Base-by-base conservation (phyloP, 768 basidiomycete species). In the Pisolithus albus region DNA sequence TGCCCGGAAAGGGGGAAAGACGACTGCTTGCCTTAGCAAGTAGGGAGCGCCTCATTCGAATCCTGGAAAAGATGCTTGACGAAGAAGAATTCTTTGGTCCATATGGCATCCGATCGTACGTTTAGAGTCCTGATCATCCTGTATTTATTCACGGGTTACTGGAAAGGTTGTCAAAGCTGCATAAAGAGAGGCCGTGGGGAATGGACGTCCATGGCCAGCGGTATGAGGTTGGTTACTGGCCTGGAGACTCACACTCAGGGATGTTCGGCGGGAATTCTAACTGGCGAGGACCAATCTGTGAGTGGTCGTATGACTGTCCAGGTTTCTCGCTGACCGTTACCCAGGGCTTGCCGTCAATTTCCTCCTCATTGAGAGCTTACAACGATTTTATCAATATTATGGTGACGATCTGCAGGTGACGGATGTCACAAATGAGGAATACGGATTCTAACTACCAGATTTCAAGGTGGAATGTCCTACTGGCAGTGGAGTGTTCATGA, bases 251-350 rank as follows among this genome's bases (percentile, higher is more conserved):
- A 2, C 82, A 80, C 59, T 93, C 91, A 10, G 94, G 93, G 44
- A 99, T 99, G 95, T 95, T 96, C 68, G 92, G 93, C 48, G 92
- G 91, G n/a, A 94, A 93, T 64, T 93, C 91, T n/a, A 94, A 93
- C 58, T 95, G 92, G 92, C 75, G 92, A 65, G 92, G 92, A n/a
- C 87, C 88, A 4, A 87, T 89, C 52, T 90, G 87, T 88, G 58
- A 70, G 81, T 55, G 8, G 2, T 26, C 5, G 21, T 52, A 39
- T 34, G 0, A 15, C 40, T 8, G 10, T 32, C n/a, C 8, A 32
- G 2, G 10, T 24, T 5, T 40, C 21, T 52, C 19, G 9, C 34
- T 37, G 50, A 56, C 52, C 52, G 52, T 3, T 24, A 23, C 43
- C 62, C 67, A 81, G 92, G 95, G 96, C 82, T 97, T 39, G 93